phyloP scores from a whole-genome alignment of 371 early-diverging fungal genomes.

The Rhizopus arrhizus region DNA sequence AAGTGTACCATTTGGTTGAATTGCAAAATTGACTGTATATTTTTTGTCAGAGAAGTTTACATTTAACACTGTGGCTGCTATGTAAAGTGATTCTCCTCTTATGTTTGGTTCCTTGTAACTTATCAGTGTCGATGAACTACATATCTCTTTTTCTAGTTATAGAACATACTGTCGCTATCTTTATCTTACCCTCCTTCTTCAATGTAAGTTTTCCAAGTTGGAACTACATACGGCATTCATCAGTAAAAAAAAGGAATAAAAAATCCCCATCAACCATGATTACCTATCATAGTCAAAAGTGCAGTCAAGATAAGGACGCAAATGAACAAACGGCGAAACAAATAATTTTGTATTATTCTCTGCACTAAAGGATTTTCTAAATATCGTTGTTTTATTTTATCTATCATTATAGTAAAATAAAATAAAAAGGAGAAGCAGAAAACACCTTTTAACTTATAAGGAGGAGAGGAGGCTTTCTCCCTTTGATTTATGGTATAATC shows the following conservation, averaged over 20 bases:
- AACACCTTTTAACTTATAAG: too few relatives aligned
- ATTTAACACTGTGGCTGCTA: slow-evolving; percentile 33
- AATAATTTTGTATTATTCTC: background rate
- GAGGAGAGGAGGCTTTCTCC: too few relatives aligned
- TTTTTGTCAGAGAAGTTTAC: slow-evolving; percentile 36
- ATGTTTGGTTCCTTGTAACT: slow-evolving; percentile 33
- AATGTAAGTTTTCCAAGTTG: slow-evolving; percentile 40
- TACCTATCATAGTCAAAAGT: slow-evolving; percentile 19
- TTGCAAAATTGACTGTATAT: slow-evolving; percentile 32
- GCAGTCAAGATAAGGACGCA: slow-evolving; percentile 10
- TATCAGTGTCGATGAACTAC: slow-evolving; percentile 25
- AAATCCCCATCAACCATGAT: background rate
- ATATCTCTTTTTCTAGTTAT: too few relatives aligned
- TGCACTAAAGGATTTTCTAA: slow-evolving; percentile 2
- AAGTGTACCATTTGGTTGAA: slow-evolving; percentile 37
- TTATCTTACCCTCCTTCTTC: slow-evolving; percentile 36
- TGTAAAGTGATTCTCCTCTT: slow-evolving; percentile 32
- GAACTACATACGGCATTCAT: slow-evolving; percentile 13
- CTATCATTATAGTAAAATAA: background rate
- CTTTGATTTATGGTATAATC: too few relatives aligned
- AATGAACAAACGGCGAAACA: slow-evolving; percentile 12
- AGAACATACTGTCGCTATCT: background rate
- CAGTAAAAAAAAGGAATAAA: background rate
- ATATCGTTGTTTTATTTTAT: background rate
- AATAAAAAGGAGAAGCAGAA: background rate